Evolutionary conservation across 2,329 filamentous ascomycete species (phyloP), one percentile per base, ranked within the genome.

Genomic region (Stachybotrys chartarum): DNA sequence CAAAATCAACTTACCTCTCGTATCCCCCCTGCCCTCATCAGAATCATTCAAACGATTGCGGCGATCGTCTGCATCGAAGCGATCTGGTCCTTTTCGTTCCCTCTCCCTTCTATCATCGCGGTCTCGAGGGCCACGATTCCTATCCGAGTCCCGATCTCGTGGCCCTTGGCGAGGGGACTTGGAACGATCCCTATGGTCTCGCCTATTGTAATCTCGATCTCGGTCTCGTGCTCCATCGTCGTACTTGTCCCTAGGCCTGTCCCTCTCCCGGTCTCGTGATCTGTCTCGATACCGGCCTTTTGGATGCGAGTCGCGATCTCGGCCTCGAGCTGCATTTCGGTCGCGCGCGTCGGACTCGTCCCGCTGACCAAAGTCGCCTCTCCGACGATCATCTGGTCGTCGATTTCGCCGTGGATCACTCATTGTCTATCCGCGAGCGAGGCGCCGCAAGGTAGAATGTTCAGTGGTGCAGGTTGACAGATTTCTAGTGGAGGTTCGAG

Each of bases 371-470:
- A 75, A 71, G 47, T 80, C 77, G 58, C 87, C 84, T 81, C 82
- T 83, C 53, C 81, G 75, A 52, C 78, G 79, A 68, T 79, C 83
- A 61, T 86, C 83, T 30, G 68, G 67, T 50, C 71, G 68, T 53
- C 69, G 66, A 30, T 60, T 58, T 50, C 70, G 66, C 51, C 70
- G 66, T 16, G 66, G 57, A 58, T 73, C 71, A 51, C 60, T 64
- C 67, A 73, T 73, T 17, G 35, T 14, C 10, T 42, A 5, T 42
- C 10, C 24, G 24, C 4, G 24, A 24, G 24, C 24, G 24, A 24
- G 4, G 24, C 24, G 24, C 24, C 24, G 24, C 4, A 24, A 4
- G 24, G 24, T 24, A 24, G 24, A 24, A 24, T 24, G 24, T 24
- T 24, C 24, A 24, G 24, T n/a, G 24, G 31, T 55, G 39, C 17